These are phyloP conservation scores for Epichloe aotearoae DNA, from an alignment of 2,329 filamentous ascomycete genomes.

Conservation along the genomic window DNA sequence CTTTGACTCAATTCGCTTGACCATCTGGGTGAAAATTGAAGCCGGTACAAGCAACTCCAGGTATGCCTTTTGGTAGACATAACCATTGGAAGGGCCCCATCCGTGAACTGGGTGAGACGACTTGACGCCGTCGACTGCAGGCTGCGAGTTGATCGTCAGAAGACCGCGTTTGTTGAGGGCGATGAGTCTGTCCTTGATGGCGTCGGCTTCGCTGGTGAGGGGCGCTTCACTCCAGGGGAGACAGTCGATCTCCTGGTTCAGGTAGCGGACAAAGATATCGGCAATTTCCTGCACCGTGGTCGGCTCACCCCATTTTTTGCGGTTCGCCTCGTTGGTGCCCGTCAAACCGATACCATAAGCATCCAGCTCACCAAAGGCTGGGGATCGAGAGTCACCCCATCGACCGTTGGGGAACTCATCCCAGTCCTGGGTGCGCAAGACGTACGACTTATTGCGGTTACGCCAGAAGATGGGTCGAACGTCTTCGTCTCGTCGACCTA, in stretches of 20 bases:
- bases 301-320: constrained; percentile 87
- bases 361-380: constrained; percentile 90
- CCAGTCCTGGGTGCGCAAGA: constrained; percentile 93
- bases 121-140: constrained; percentile 80
- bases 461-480: constrained; percentile 98
- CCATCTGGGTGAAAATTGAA: constrained; percentile 61
- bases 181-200: constrained; percentile 64
- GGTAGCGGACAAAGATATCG: constrained; percentile 71
- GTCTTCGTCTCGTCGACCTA: constrained; percentile 82
- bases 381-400: constrained; percentile 90
- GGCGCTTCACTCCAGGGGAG: constrained; percentile 91
- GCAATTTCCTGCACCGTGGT: constrained; percentile 67
- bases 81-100: constrained; percentile 90
- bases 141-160: constrained; percentile 94
- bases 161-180: constrained; percentile 76
- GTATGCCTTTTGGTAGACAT: constrained; percentile 97
- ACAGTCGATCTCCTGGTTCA: constrained; percentile 65
- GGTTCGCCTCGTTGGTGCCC: constrained; percentile 90
- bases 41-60: constrained; percentile 82
- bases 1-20: constrained; percentile 63
- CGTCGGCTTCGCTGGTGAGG: constrained; percentile 69
- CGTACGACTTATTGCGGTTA: constrained; percentile 90
- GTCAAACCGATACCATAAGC: constrained; percentile 88
- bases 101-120: constrained; percentile 79
- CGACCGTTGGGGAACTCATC: constrained; percentile 98